Evolutionary conservation across 768 basidiomycete genomes (phyloP).

Genomic region (Jaapia argillacea): DNA sequence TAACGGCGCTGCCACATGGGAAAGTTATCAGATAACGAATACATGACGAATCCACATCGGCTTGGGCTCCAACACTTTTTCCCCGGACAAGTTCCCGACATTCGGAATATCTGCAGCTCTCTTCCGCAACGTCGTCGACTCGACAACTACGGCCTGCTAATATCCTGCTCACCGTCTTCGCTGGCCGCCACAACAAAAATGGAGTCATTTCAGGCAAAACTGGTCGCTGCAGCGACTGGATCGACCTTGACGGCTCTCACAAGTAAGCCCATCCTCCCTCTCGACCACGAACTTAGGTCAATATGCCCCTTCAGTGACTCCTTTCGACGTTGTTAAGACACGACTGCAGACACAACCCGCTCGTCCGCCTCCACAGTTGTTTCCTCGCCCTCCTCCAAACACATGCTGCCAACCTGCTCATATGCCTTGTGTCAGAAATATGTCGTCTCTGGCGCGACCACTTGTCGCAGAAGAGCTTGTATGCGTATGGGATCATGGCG

Average conservation of each 20-base stretch:
- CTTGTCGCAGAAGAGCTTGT: constrained; percentile 44
- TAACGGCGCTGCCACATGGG: too few relatives aligned
- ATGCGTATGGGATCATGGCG: constrained; percentile 70
- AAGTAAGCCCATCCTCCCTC: constrained; percentile 34
- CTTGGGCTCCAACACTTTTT: not conserved
- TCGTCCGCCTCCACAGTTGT: constrained; percentile 24
- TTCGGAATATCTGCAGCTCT: too few relatives aligned
- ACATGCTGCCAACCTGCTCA: constrained; percentile 62
- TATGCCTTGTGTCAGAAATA: constrained; percentile 55
- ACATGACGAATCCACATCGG: not conserved
- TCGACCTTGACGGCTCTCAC: constrained; percentile 77
- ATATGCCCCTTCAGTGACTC: constrained; percentile 72
- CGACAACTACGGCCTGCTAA: too few relatives aligned
- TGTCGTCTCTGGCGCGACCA: constrained; percentile 67
- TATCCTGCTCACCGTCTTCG: too few relatives aligned
- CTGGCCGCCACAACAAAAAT: too few relatives aligned
- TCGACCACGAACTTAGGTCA: constrained; percentile 4
- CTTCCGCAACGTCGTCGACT: too few relatives aligned
- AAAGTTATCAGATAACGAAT: not conserved
- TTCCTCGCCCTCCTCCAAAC: constrained; percentile 41
- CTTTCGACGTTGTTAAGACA: constrained; percentile 97
- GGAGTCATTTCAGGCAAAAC: constrained; percentile 72
- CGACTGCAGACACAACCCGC: constrained; percentile 89
- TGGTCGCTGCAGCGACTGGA: constrained; percentile 71
- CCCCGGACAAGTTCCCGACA: not conserved